Percentiles rank a stretch among this genome's conserved stretches.
phyloP scores from a whole-genome alignment of 768 basidiomycete species.

The Lactifluus subvellereus region DNA sequence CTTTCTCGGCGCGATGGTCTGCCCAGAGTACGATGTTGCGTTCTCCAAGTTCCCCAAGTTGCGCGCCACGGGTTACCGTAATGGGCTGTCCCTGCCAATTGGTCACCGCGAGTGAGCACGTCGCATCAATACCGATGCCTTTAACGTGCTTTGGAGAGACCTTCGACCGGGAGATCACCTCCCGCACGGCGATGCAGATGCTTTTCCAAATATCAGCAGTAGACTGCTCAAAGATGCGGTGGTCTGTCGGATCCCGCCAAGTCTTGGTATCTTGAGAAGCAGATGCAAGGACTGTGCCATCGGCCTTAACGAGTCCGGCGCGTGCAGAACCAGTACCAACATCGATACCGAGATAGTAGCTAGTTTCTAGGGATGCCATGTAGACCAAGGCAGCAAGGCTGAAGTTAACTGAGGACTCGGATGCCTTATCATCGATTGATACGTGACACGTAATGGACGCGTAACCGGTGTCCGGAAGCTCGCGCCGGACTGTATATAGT shows the following conservation, averaged over 20 bases:
- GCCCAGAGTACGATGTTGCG: conserved; percentile 95
- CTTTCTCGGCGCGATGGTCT: conserved; percentile 89
- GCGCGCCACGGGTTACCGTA: conserved; percentile 61
- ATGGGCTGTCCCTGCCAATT: conserved; percentile 70
- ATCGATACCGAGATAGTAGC: conserved; percentile 68
- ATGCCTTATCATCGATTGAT: conserved; percentile 2
- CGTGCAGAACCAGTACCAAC: conserved; percentile 94
- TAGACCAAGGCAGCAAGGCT: too few species aligned
- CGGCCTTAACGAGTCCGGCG: conserved; percentile 66
- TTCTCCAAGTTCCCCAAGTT: conserved; percentile 60
- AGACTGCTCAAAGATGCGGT: conserved; percentile 95
- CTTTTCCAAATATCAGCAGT: conserved; percentile 80
- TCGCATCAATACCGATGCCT: conserved; percentile 93
- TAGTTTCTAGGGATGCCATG: conserved; percentile 33
- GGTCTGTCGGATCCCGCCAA: conserved; percentile 77
- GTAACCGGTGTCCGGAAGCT: too few species aligned
- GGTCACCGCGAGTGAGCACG: conserved; percentile 89
- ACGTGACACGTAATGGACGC: too few species aligned
- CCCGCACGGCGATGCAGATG: conserved; percentile 55
- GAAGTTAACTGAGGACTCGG: too few species aligned
- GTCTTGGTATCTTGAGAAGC: conserved; percentile 78
- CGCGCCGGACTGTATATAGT: too few species aligned
- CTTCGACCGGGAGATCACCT: conserved; percentile 53
- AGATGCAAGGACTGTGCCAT: conserved; percentile 71
- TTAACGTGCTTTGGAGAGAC: conserved; percentile 59